A percentile compares a stretch with the other conserved stretches of the same genome.
These are phyloP conservation scores for Ulmus americana DNA, from an alignment of 331 rosid species.

Conservation along the genomic window DNA sequence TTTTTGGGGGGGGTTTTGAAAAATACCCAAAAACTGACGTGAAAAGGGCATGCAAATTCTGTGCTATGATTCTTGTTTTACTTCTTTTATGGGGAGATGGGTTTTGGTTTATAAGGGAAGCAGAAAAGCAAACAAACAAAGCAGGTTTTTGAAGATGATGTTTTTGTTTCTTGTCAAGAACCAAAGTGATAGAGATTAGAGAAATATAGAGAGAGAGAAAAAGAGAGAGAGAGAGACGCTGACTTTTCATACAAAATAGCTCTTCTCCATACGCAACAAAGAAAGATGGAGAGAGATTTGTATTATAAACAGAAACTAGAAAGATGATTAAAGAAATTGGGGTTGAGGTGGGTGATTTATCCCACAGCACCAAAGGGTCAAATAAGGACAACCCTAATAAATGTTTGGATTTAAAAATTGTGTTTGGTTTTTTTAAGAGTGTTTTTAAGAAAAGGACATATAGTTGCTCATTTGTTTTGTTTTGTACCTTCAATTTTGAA, in stretches of 20 bases:
- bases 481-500: too few relatives aligned
- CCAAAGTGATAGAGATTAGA: constrained; percentile 20
- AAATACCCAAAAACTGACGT: neutral
- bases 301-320: constrained; percentile 10
- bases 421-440: too few relatives aligned
- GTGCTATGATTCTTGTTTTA: neutral
- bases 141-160: constrained; percentile 37
- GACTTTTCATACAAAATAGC: constrained; percentile 70
- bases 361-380: constrained; percentile 23
- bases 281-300: constrained; percentile 10
- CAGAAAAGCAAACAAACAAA: constrained; percentile 31
- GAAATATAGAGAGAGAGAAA: constrained; percentile 7
- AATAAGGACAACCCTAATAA: constrained; percentile 14
- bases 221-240: constrained; percentile 45
- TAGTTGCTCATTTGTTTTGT: too few relatives aligned
- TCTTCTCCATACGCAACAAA: constrained; percentile 54
- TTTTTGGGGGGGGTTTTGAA: neutral
- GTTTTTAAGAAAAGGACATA: too few relatives aligned
- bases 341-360: constrained; percentile 26
- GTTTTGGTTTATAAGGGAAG: constrained; percentile 22
- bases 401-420: neutral
- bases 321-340: constrained; percentile 25
- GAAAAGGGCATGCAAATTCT: constrained; percentile 14
- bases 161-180: constrained; percentile 23
- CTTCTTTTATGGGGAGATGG: constrained; percentile 25